These are phyloP conservation scores for Calonectria naviculata DNA, from an alignment of 2,329 filamentous ascomycete genomes.

Conservation along the genomic window DNA sequence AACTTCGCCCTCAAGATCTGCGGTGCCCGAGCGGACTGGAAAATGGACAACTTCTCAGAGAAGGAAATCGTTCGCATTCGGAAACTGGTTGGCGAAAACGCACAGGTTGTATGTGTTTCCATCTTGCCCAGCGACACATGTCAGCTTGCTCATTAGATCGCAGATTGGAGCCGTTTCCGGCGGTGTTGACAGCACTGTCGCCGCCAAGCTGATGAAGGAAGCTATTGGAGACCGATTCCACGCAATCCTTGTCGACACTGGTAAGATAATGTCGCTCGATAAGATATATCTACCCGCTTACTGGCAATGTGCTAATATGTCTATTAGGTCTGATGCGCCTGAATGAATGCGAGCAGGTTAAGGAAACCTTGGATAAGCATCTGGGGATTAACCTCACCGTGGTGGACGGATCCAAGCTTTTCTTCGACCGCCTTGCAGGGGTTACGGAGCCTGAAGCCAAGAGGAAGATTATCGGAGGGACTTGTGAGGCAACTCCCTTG, in stretches of 20 bases:
- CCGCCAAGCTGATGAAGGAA: slow-evolving; percentile 77
- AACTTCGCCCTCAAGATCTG: slow-evolving; percentile 95
- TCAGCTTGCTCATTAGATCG: too few species aligned
- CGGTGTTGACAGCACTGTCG: slow-evolving; percentile 71
- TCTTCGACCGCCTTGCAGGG: slow-evolving; percentile 81
- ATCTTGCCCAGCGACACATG: too few species aligned
- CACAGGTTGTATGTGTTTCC: too few species aligned
- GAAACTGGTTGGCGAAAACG: slow-evolving; percentile 81
- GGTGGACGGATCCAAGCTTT: slow-evolving; percentile 80
- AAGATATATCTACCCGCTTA: too few species aligned
- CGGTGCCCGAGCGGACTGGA: slow-evolving; percentile 81
- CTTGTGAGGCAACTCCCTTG: too few species aligned
- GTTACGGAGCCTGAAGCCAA: slow-evolving; percentile 86
- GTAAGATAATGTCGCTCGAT: too few species aligned
- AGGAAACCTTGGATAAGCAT: slow-evolving; percentile 80
- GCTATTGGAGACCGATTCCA: slow-evolving; percentile 75
- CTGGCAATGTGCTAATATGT: too few species aligned
- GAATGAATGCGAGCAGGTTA: slow-evolving; percentile 85
- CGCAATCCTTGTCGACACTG: slow-evolving; percentile 87
- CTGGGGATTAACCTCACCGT: slow-evolving; percentile 93
- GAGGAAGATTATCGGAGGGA: slow-evolving; percentile 89
- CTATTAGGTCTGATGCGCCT: slow-evolving; percentile 89
- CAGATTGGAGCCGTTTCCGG: slow-evolving; percentile 15
- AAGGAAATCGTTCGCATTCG: slow-evolving; percentile 86
- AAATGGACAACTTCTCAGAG: slow-evolving; percentile 85